A percentile compares a stretch with the other conserved stretches of the same genome.
Evolutionary conservation across 805 yeast genomes (phyloP).

Genomic region (Metschnikowia dekortorum): DNA sequence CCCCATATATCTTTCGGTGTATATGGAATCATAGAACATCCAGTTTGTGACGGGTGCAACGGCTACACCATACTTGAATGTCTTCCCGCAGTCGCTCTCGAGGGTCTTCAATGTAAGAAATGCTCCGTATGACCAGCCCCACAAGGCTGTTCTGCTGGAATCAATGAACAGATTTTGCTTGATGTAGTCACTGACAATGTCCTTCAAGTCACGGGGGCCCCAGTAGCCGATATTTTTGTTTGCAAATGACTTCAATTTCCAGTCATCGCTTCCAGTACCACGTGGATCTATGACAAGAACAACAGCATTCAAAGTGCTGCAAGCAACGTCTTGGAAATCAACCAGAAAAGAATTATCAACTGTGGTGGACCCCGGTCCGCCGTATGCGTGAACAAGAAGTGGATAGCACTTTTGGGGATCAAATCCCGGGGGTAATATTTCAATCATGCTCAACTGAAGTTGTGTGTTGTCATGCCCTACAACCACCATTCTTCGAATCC

Average conservation of each 20-base stretch:
- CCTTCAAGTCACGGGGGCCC: slow-evolving; percentile 69
- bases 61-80: slow-evolving; percentile 71
- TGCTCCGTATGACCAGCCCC: slow-evolving; percentile 93
- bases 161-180: slow-evolving; percentile 46
- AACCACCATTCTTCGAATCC: slow-evolving; percentile 29
- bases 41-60: slow-evolving; percentile 86
- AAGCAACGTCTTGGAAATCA: slow-evolving; percentile 56
- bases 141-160: slow-evolving; percentile 53
- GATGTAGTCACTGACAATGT: slow-evolving; percentile 49
- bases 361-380: slow-evolving; percentile 77
- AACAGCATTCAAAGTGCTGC: slow-evolving; percentile 54
- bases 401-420: slow-evolving; percentile 50
- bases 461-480: slow-evolving; percentile 30
- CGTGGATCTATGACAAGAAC: slow-evolving; percentile 72
- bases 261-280: slow-evolving; percentile 78
- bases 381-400: slow-evolving; percentile 63
- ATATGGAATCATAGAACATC: slow-evolving; percentile 70
- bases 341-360: slow-evolving; percentile 43
- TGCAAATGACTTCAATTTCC: slow-evolving; percentile 60
- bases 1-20: slow-evolving; percentile 75
- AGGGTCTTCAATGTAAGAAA: slow-evolving; percentile 69
- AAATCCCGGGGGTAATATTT: slow-evolving; percentile 58
- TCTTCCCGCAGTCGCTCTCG: slow-evolving; percentile 58
- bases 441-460: slow-evolving; percentile 48
- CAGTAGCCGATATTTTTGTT: slow-evolving; percentile 58